A percentile compares a stretch with the other conserved stretches of the same genome.
phyloP scores from a whole-genome alignment of 495 filamentous ascomycete species.

The Pyronema domesticum region DNA sequence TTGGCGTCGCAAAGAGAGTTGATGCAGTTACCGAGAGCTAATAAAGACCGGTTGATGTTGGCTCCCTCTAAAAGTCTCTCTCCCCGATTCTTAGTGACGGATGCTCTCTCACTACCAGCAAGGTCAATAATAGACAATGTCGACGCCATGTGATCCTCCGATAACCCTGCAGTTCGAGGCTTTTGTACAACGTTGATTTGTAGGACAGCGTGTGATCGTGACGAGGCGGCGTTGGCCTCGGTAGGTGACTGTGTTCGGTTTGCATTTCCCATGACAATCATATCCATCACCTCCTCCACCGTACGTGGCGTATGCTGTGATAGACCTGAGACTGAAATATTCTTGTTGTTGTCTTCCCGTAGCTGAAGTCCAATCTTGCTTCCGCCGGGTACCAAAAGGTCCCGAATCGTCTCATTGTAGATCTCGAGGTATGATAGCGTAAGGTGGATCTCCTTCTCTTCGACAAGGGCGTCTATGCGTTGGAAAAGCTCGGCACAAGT shows the following conservation, averaged over 20 bases:
- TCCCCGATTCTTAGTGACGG: slow-evolving; percentile 90
- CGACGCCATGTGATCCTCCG: slow-evolving; percentile 93
- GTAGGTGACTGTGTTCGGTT: slow-evolving; percentile 92
- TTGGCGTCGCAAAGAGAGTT: slow-evolving; percentile 92
- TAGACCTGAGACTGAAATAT: slow-evolving; percentile 79
- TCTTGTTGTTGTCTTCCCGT: slow-evolving; percentile 83
- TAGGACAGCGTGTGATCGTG: slow-evolving; percentile 92
- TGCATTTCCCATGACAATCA: slow-evolving; percentile 92
- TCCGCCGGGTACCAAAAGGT: slow-evolving; percentile 71
- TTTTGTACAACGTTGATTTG: slow-evolving; percentile 93
- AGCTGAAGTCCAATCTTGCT: slow-evolving; percentile 81
- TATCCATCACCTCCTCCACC: slow-evolving; percentile 95
- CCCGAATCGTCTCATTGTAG: slow-evolving; percentile 97
- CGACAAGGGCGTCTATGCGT: slow-evolving; percentile 65
- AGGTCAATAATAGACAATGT: slow-evolving; percentile 97
- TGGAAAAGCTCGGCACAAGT: slow-evolving; percentile 98
- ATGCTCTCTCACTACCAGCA: slow-evolving; percentile 88
- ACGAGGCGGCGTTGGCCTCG: slow-evolving; percentile 93
- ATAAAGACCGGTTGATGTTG: slow-evolving; percentile 97
- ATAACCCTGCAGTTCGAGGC: slow-evolving; percentile 79
- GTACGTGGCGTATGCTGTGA: slow-evolving; percentile 63
- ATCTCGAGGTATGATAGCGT: slow-evolving; percentile 95
- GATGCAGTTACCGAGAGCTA: slow-evolving; percentile 87
- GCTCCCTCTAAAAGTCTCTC: slow-evolving; percentile 84
- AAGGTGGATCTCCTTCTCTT: slow-evolving; percentile 76